Evolutionary conservation across 495 filamentous ascomycete genomes (phyloP).

Genomic region (Viridothelium virens): DNA sequence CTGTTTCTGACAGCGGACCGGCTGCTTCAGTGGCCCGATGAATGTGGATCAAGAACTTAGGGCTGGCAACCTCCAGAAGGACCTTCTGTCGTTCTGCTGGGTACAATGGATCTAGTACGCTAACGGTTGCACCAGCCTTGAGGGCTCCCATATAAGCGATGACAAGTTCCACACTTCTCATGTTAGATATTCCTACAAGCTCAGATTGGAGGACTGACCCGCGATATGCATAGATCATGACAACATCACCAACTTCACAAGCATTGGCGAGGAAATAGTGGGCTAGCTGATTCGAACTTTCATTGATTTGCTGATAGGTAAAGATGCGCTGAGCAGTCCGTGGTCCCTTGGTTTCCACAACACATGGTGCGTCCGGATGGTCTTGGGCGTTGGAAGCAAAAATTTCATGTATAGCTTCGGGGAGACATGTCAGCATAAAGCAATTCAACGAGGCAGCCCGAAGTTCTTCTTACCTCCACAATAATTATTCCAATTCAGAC

Average conservation of each 20-base stretch:
- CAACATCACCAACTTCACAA: conserved; percentile 72
- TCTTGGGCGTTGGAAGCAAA: conserved; percentile 63
- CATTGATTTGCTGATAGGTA: conserved; percentile 80
- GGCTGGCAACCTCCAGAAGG: conserved; percentile 82
- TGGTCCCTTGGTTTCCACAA: conserved; percentile 69
- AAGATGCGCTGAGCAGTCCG: conserved; percentile 57
- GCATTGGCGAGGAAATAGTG: conserved; percentile 69
- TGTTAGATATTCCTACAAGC: too few relatives aligned
- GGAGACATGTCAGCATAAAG: too few relatives aligned
- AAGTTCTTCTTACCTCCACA: too few relatives aligned
- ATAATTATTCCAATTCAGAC: too few relatives aligned
- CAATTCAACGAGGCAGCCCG: too few relatives aligned
- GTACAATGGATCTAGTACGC: conserved; percentile 82
- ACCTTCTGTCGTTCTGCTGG: conserved; percentile 82
- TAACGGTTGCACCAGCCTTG: conserved; percentile 64
- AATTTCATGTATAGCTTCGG: conserved; percentile 63
- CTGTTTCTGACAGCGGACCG: conserved; percentile 56
- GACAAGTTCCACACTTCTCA: conserved; percentile 57
- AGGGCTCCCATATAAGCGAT: conserved; percentile 53
- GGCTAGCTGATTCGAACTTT: conserved; percentile 72
- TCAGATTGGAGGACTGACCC: too few relatives aligned
- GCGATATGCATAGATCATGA: conserved; percentile 87
- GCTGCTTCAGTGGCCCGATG: conserved; percentile 69
- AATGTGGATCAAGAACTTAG: conserved; percentile 71
- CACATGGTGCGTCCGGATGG: conserved; percentile 71